Evolutionary conservation across 164 flowering plant species (phyloP), one percentile per base, ranked within the genome.

Genomic region (Macadamia tetraphylla): DNA sequence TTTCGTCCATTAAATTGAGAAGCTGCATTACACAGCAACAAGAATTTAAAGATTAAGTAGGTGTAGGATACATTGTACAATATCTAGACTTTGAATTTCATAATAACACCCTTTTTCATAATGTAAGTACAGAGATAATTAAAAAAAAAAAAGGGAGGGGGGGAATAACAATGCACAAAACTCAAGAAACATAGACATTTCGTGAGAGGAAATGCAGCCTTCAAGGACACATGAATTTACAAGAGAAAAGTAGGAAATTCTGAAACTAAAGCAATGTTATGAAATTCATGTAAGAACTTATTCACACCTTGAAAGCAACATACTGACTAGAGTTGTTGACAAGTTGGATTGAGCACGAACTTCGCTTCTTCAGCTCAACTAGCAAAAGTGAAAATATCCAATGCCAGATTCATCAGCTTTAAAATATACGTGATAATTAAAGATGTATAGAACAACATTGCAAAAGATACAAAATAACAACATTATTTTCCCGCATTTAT

Each of bases 291-390:
- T 10, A 23, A 51, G 29, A 40, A 62, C 3, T 29, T 15, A 57
- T n/a, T 23, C 65, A 31, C 63, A 93, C 98, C 97, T 93, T 93
- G 80, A 85, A 93, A 66, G 96, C 98, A 77, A 91, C 91, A 88
- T 79, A 64, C 14, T 87, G 79, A 32, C 81, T 70, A 7, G 90
- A 81, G 40, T 76, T 79, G 74, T 89, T 93, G 69, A 76, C 64
- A 23, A 93, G 90, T 62, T 72, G 78, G 60, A 93, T 77, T 23
- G 84, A 64, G 75, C 96, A 89, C 9, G 82, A 74, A 68, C 89
- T 84, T 72, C 87, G 95, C 80, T 87, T 88, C 80, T 84, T 86
- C 79, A 82, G 49, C 75, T 88, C 94, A 85, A 87, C 98, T 93
- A 49, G 42, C 51, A 65, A 75, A 42, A 30, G 63, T n/a, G 7